Evolutionary conservation across 768 basidiomycete species (phyloP).

Genomic region (Phlegmacium glaucopus): DNA sequence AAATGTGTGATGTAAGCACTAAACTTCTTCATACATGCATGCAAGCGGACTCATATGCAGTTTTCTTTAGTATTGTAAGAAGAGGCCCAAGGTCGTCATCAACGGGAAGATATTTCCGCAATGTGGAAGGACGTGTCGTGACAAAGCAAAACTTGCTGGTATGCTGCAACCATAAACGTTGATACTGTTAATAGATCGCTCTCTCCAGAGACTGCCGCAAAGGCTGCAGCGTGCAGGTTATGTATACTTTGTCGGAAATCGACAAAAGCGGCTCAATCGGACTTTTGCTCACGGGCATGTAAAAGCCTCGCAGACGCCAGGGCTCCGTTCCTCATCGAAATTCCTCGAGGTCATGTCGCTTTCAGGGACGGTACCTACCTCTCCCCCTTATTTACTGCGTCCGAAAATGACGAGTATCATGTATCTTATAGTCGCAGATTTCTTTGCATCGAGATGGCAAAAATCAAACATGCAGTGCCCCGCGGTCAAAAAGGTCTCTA

Average conservation of each 20-base stretch:
- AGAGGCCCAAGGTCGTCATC: constrained; percentile 15
- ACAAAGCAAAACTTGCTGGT: constrained; percentile 14
- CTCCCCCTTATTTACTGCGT: too few species aligned
- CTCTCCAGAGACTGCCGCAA: constrained; percentile 3
- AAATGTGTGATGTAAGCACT: constrained; percentile 20
- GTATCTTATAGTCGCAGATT: constrained; percentile 3
- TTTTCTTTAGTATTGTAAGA: constrained; percentile 16
- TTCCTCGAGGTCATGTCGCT: constrained; percentile 22
- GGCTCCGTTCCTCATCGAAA: constrained; percentile 22
- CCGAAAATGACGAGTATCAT: too few species aligned
- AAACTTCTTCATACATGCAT: neutral
- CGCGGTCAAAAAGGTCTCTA: constrained; percentile 12
- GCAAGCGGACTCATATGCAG: neutral
- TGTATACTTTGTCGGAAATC: constrained; percentile 25
- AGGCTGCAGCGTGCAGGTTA: constrained; percentile 14
- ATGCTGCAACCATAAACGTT: neutral
- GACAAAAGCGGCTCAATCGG: neutral
- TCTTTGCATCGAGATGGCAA: constrained; percentile 8
- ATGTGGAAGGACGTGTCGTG: constrained; percentile 22
- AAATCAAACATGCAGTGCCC: constrained; percentile 3
- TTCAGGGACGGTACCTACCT: constrained; percentile 16
- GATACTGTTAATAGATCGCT: neutral
- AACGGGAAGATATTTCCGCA: constrained; percentile 17
- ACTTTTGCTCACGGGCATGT: constrained; percentile 19
- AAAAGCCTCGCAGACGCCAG: neutral